phyloP scores from a whole-genome alignment of 2,329 filamentous ascomycete species.

The Neonectria sp. region DNA sequence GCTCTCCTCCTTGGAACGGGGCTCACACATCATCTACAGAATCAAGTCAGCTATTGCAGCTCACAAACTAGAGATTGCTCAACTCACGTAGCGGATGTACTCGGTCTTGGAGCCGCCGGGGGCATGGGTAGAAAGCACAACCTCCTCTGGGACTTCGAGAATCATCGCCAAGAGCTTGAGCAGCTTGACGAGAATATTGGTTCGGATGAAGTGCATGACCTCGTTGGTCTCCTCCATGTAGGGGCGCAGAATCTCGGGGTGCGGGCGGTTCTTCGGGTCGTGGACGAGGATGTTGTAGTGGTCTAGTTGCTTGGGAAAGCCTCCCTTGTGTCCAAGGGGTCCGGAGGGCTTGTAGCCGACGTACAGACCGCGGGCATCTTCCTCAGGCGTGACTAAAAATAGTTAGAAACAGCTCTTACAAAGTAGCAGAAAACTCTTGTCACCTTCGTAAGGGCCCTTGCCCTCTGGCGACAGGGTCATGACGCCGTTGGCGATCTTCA shows the following conservation, averaged over 20 bases:
- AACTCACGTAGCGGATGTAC: conserved; percentile 53
- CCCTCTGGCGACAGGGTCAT: conserved; percentile 47
- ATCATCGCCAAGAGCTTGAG: conserved; percentile 57
- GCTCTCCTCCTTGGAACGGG: conserved; percentile 53
- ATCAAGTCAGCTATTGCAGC: not conserved
- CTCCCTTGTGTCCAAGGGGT: conserved; percentile 29
- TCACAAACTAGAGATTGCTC: accelerated
- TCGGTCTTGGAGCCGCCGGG: conserved; percentile 55
- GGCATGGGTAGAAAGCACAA: conserved; percentile 53
- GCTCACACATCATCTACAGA: conserved; percentile 55
- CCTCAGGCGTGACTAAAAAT: conserved; percentile 45
- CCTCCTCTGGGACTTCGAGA: conserved; percentile 55
- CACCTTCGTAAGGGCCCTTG: conserved; percentile 49
- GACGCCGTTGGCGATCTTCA: conserved; percentile 46
- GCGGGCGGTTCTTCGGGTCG: conserved; percentile 44
- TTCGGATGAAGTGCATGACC: conserved; percentile 48
- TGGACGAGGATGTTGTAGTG: conserved; percentile 36
- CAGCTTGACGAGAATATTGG: conserved; percentile 51
- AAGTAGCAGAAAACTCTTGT: not conserved
- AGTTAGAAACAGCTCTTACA: not conserved
- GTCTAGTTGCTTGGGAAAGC: conserved; percentile 38
- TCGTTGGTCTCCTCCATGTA: conserved; percentile 45
- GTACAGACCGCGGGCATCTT: conserved; percentile 48
- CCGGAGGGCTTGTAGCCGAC: conserved; percentile 50
- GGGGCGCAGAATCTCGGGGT: conserved; percentile 40